Conservation (phyloP, 371 early-diverging fungal species). For the Mucor plumbeus region DNA sequence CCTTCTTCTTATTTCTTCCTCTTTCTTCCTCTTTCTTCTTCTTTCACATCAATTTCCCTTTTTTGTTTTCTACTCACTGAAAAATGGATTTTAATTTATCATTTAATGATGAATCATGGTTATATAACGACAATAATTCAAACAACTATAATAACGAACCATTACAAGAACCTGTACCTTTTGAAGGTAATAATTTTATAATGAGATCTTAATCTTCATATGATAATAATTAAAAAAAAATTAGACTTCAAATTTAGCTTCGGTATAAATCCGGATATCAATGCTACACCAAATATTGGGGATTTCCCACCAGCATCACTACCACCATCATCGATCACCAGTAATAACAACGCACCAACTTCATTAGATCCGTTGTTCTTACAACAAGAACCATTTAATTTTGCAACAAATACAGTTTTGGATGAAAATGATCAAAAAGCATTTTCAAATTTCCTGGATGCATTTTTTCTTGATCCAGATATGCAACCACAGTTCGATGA, state of each 20-base stretch:
- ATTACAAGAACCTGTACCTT: slow-evolving; percentile 40
- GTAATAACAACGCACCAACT: slow-evolving; percentile 5
- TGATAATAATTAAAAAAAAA: slow-evolving; percentile 7
- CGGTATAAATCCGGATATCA: slow-evolving; percentile 28
- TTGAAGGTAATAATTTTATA: slow-evolving; percentile 28
- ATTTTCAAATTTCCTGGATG: slow-evolving; percentile 52
- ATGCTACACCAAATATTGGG: slow-evolving; percentile 2
- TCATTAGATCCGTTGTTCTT: slow-evolving; percentile 14
- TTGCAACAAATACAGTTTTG: slow-evolving; percentile 26
- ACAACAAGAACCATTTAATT: slow-evolving; percentile 20
- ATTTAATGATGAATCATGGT: slow-evolving; percentile 15
- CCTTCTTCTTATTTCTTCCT: neutral
- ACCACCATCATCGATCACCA: slow-evolving; percentile 4
- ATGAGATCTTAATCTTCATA: neutral
- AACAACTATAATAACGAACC: slow-evolving; percentile 7
- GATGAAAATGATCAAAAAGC: slow-evolving; percentile 53
- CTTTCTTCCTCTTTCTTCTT: slow-evolving; percentile 7
- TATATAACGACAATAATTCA: slow-evolving; percentile 1
- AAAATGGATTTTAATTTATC: slow-evolving; percentile 9
- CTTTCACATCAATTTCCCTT: neutral
- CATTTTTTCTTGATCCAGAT: slow-evolving; percentile 49
- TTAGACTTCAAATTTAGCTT: slow-evolving; percentile 38
- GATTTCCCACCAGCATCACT: neutral
- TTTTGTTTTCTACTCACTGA: slow-evolving; percentile 1
- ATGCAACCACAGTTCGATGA: slow-evolving; percentile 3